Percentiles rank a stretch among this genome's conserved stretches.
Evolutionary conservation across 106 monocot genomes (phyloP).

Genomic region (Apostasia shenzhenica): DNA sequence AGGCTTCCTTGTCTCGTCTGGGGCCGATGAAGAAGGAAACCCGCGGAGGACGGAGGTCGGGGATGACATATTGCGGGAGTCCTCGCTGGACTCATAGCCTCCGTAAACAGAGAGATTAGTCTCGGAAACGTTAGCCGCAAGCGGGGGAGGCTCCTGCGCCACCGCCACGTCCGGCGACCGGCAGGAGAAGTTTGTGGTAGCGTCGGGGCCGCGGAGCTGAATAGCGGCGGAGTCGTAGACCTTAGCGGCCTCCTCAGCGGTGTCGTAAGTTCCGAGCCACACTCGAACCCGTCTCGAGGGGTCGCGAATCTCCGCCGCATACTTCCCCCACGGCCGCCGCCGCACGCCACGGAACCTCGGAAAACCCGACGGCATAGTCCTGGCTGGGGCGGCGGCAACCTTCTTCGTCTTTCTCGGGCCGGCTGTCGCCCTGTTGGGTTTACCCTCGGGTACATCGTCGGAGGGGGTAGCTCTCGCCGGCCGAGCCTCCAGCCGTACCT

Average conservation of each 20-base stretch:
- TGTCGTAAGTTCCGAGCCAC: conserved; percentile 68
- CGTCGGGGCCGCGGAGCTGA: conserved; percentile 58
- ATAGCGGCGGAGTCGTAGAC: conserved; percentile 71
- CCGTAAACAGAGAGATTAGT: conserved; percentile 18
- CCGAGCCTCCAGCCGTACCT: conserved; percentile 38
- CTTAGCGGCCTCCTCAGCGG: conserved; percentile 61
- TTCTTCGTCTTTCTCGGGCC: neutral
- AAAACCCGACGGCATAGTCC: neutral
- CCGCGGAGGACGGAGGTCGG: conserved; percentile 45
- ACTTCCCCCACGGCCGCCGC: conserved; percentile 61
- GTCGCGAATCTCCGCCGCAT: conserved; percentile 74
- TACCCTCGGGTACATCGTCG: neutral
- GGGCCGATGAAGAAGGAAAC: conserved; percentile 1
- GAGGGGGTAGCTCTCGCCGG: neutral
- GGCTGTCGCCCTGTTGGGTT: neutral
- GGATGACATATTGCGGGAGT: conserved; percentile 25
- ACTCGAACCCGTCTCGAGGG: conserved; percentile 43
- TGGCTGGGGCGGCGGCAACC: neutral
- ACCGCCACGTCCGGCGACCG: neutral
- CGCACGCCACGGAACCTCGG: conserved; percentile 52
- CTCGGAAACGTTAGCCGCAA: conserved; percentile 1
- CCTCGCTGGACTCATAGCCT: conserved; percentile 34
- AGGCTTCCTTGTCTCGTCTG: neutral
- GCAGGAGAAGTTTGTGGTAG: conserved; percentile 49
- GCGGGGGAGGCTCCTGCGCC: neutral